These are phyloP conservation scores for Apiospora hydei DNA, from an alignment of 2,329 filamentous ascomycete genomes.

Conservation along the genomic window DNA sequence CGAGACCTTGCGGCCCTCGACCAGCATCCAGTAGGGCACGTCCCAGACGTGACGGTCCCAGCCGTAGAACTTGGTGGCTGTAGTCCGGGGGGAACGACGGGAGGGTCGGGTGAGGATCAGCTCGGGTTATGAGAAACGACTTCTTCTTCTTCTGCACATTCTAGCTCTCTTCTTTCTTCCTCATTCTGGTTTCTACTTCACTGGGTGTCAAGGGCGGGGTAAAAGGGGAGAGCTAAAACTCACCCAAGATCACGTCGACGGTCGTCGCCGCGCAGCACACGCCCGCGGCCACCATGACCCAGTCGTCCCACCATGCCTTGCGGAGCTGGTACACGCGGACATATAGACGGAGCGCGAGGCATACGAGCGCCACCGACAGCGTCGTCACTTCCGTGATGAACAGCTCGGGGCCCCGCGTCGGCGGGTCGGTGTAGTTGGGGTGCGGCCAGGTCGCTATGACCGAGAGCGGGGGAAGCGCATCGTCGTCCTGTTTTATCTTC, in stretches of 20 bases:
- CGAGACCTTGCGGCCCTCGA: slow-evolving; percentile 46
- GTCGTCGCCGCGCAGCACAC: slow-evolving; percentile 27
- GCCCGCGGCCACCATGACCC: slow-evolving; percentile 49
- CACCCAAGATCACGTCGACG: slow-evolving; percentile 36
- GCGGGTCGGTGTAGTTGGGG: slow-evolving; percentile 48
- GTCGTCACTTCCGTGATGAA: slow-evolving; percentile 47
- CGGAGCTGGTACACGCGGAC: slow-evolving; percentile 45
- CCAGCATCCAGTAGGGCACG: slow-evolving; percentile 36
- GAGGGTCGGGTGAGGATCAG: neutral
- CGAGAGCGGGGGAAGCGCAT: slow-evolving; percentile 48
- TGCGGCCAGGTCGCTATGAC: slow-evolving; percentile 47
- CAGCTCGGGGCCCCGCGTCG: slow-evolving; percentile 46
- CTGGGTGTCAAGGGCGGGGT: too few relatives aligned
- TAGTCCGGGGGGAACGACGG: neutral
- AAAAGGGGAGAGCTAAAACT: too few relatives aligned
- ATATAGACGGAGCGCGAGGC: slow-evolving; percentile 47
- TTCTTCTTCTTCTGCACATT: neutral
- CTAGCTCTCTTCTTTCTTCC: too few relatives aligned
- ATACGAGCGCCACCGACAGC: slow-evolving; percentile 44
- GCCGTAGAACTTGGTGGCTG: slow-evolving; percentile 44
- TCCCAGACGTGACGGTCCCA: slow-evolving; percentile 51
- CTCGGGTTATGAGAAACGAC: neutral
- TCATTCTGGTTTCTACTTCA: too few relatives aligned
- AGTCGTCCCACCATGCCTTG: slow-evolving; percentile 48
- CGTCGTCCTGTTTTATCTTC: neutral